Evolutionary conservation across 1,139 yeast species (phyloP), one percentile per base, ranked within the genome.

Genomic region (Taphrina deformans): DNA sequence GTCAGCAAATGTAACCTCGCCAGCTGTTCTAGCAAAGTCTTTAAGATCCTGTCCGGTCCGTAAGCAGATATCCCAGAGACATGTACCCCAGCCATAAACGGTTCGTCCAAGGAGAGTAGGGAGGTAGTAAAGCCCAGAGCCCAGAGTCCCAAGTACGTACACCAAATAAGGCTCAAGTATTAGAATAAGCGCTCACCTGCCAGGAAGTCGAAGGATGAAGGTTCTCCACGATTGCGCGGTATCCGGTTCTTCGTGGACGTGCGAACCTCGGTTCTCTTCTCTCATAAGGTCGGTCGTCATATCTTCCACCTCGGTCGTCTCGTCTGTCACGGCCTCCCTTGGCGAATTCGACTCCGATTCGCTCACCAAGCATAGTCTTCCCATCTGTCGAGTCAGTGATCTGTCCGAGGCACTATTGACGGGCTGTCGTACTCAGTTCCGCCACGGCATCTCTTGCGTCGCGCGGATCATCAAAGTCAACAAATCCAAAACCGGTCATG

Each of bases 321-420:
- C 69, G 68, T 40, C 71, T 69, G 31, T 64, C 69, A 33, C 72
- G 70, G 26, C 67, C 69, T 51, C 74, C 74, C 69, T 72, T 72
- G 35, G 79, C 77, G 64, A 72, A 72, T 69, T 77, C 79, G 56
- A 77, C 75, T 45, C 67, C 69, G 53, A 78, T 55, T 12, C 63
- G 55, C 24, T 59, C 63, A 16, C 63, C 63, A 6, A 59, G 40
- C 69, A 73, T 72, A 31, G 72, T 73, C 65, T 74, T 71, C 66
- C 76, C 76, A 67, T 76, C 71, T 73, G 23, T 12, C 62, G 44
- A 63, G 52, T 52, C 52, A 71, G 41, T 33, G 64, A 31, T 24
- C 14, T 40, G 3, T 0, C 7, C 23, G 18, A 66, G 41, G 58
- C 55, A 29, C 23, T 40, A 7, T 12, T 9, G 41, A n/a, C 3